Evolutionary conservation across 1,139 yeast genomes (phyloP).

Genomic region (Scheffersomyces parashehatae): DNA sequence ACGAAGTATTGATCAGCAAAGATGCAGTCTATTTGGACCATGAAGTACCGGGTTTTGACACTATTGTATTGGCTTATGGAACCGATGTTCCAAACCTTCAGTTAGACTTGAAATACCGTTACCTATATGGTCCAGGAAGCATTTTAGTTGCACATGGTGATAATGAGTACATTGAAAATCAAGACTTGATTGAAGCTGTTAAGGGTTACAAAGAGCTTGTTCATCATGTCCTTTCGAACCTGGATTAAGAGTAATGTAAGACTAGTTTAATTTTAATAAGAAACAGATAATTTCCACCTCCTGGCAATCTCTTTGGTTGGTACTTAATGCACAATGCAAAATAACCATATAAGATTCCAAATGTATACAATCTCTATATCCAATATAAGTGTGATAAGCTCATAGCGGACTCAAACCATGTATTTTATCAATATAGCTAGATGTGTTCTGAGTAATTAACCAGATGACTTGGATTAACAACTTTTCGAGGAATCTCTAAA

Average conservation of each 20-base stretch:
- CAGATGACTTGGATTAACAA: conserved; percentile 8
- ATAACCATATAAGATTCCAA: background rate
- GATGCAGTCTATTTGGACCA: conserved; percentile 55
- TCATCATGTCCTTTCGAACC: conserved; percentile 15
- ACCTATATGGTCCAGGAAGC: conserved; percentile 70
- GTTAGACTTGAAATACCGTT: conserved; percentile 39
- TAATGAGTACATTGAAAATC: conserved; percentile 54
- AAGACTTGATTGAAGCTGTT: conserved; percentile 53
- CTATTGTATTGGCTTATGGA: conserved; percentile 54
- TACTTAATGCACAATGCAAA: background rate
- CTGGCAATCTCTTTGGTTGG: background rate
- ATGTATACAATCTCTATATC: conserved; percentile 61
- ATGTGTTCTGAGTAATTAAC: conserved; percentile 17
- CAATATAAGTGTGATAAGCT: conserved; percentile 35
- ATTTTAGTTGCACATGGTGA: conserved; percentile 68
- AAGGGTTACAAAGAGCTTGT: conserved; percentile 57
- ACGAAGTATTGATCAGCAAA: conserved; percentile 16
- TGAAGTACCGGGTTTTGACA: conserved; percentile 65
- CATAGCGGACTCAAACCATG: conserved; percentile 60
- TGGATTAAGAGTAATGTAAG: background rate
- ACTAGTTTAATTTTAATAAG: too few species aligned
- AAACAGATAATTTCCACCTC: background rate
- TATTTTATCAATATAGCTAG: conserved; percentile 36
- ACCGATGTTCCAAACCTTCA: conserved; percentile 64
- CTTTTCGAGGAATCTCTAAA: background rate